Evolutionary conservation across 495 filamentous ascomycete genomes (phyloP).

Genomic region (Cryomyces antarcticus): DNA sequence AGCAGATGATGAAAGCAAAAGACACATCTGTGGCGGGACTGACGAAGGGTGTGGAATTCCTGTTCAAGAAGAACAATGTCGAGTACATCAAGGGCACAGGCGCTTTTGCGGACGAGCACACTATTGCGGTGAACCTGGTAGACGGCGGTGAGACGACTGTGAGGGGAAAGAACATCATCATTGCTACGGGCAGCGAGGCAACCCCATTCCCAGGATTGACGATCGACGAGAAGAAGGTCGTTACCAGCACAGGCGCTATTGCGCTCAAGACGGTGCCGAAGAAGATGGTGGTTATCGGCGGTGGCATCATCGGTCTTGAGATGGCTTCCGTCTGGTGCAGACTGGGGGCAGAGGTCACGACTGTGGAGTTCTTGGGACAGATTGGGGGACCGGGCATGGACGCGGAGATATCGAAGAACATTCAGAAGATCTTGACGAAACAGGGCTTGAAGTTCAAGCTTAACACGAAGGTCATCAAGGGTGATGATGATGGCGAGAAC

Average conservation of each 20-base stretch:
- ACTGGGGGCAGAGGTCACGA: slow-evolving; percentile 81
- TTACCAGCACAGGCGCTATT: slow-evolving; percentile 91
- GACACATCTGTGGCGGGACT: slow-evolving; percentile 71
- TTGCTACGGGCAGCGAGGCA: slow-evolving; percentile 83
- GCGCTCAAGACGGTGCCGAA: slow-evolving; percentile 76
- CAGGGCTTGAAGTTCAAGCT: slow-evolving; percentile 98
- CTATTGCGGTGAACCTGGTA: slow-evolving; percentile 69
- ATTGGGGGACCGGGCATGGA: slow-evolving; percentile 99
- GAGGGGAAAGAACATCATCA: slow-evolving; percentile 86
- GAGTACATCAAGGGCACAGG: slow-evolving; percentile 90
- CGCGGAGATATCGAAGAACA: slow-evolving; percentile 70
- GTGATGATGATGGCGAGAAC: slow-evolving; percentile 55
- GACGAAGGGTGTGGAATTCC: slow-evolving; percentile 92
- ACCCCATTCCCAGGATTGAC: slow-evolving; percentile 92
- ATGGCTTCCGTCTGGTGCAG: slow-evolving; percentile 97
- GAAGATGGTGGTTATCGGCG: slow-evolving; percentile 95
- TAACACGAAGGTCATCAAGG: slow-evolving; percentile 77
- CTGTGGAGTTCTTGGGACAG: slow-evolving; percentile 88
- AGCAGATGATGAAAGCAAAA: slow-evolving; percentile 95
- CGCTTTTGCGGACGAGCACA: slow-evolving; percentile 72
- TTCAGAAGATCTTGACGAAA: slow-evolving; percentile 85
- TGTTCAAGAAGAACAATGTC: slow-evolving; percentile 97
- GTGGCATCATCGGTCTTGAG: slow-evolving; percentile 96
- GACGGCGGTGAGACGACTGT: slow-evolving; percentile 80
- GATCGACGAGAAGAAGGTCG: slow-evolving; percentile 91